phyloP scores from a whole-genome alignment of 768 basidiomycete species.

The Suillus tomentosus region DNA sequence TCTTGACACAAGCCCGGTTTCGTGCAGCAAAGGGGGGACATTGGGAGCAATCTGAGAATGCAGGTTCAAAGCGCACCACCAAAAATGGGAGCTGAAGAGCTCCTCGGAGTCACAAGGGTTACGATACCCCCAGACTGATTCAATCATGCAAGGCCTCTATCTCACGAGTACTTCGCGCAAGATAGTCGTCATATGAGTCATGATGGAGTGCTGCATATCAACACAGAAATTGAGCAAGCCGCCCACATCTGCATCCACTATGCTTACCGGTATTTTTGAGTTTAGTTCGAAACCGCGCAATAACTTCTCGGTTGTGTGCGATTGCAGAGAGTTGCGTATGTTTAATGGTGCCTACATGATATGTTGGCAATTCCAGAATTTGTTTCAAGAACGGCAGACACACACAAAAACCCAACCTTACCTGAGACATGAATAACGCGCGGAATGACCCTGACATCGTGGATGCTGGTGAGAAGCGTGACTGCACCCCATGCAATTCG shows the following conservation, averaged over 20 bases:
- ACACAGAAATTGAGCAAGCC: not conserved
- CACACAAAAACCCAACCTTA: not conserved
- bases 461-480: constrained; percentile 66
- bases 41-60: not conserved
- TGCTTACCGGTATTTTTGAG: constrained; percentile 54
- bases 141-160: constrained; percentile 70
- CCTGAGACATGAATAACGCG: constrained; percentile 83
- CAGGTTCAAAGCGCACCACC: not conserved
- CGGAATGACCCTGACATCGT: constrained; percentile 63
- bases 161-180: constrained; percentile 57
- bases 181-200: constrained; percentile 61
- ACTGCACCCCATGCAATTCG: constrained; percentile 78
- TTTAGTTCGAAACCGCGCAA: constrained; percentile 64
- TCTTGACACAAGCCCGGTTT: not conserved
- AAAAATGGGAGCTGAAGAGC: not conserved
- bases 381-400: not conserved
- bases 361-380: not conserved
- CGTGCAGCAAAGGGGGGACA: not conserved
- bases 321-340: constrained; percentile 78
- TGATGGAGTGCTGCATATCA: constrained; percentile 46
- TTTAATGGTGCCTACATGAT: constrained; percentile 74
- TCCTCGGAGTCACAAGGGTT: not conserved
- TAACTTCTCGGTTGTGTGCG: constrained; percentile 66
- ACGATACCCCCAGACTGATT: not conserved
- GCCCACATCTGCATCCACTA: not conserved